Percentiles rank a stretch among this genome's conserved stretches.
Evolutionary conservation across 2,329 filamentous ascomycete genomes (phyloP).

Genomic region (Cordyceps fumosorosea): DNA sequence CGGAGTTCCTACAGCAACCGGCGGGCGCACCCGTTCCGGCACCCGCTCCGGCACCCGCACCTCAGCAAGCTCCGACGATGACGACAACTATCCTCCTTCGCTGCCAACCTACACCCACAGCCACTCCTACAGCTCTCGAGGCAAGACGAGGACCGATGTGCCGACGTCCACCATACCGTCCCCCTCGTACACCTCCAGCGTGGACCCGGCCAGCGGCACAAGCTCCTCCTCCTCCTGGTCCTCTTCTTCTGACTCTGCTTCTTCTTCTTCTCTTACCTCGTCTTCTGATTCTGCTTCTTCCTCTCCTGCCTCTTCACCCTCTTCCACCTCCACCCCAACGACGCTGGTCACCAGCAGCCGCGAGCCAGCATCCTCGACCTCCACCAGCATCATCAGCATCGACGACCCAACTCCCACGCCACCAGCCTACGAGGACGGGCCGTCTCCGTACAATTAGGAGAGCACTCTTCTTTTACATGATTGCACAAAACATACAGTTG

Average conservation of each 20-base stretch:
- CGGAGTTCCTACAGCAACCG: neutral
- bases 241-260: neutral
- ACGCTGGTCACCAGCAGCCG: constrained; percentile 7
- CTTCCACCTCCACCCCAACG: neutral
- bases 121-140: neutral
- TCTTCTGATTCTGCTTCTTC: neutral
- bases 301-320: neutral
- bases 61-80: neutral
- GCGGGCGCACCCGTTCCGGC: too few species aligned
- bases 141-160: neutral
- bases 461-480: neutral
- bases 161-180: neutral
- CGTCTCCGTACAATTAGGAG: neutral
- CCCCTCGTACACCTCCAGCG: neutral
- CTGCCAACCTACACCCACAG: neutral
- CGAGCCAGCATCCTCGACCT: neutral
- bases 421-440: neutral
- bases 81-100: neutral
- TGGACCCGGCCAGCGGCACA: neutral
- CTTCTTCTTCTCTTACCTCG: neutral
- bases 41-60: neutral
- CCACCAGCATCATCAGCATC: neutral
- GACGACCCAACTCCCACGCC: neutral
- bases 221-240: neutral
- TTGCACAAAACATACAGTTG: neutral